These are phyloP conservation scores for Sindora glabra DNA, from an alignment of 306 rosid genomes.

Conservation along the genomic window DNA sequence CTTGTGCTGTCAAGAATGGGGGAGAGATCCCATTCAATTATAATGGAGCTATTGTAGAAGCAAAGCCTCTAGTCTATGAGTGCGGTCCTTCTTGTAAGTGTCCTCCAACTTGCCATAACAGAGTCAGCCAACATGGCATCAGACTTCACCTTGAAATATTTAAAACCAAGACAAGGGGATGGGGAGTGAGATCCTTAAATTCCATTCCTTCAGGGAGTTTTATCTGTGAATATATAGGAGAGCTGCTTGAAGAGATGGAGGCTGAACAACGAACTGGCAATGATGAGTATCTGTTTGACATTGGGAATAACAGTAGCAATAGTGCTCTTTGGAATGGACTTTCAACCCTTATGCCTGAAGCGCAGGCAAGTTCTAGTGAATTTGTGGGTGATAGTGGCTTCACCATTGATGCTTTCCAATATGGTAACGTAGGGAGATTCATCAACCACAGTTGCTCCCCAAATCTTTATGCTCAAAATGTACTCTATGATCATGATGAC, in stretches of 20 bases:
- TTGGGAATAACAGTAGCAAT: conserved; percentile 59
- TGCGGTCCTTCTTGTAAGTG: conserved; percentile 82
- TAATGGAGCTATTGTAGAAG: conserved; percentile 79
- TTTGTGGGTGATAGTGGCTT: conserved; percentile 49
- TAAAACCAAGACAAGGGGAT: conserved; percentile 71
- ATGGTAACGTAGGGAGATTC: conserved; percentile 87
- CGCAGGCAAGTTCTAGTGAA: conserved; percentile 35
- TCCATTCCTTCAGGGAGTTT: conserved; percentile 90
- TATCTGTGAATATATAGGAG: conserved; percentile 86
- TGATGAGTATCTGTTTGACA: conserved; percentile 87
- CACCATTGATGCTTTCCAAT: conserved; percentile 77
- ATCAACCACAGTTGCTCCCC: conserved; percentile 92
- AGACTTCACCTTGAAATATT: conserved; percentile 79
- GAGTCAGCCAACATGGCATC: conserved; percentile 77
- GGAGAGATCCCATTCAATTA: conserved; percentile 82
- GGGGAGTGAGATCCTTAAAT: conserved; percentile 94
- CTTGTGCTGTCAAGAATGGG: conserved; percentile 66
- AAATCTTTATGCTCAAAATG: conserved; percentile 89
- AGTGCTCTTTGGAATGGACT: conserved; percentile 67
- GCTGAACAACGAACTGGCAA: conserved; percentile 79
- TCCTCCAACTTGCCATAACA: conserved; percentile 67
- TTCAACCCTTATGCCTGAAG: conserved; percentile 48
- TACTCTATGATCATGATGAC: conserved; percentile 78
- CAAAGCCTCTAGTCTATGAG: conserved; percentile 79
- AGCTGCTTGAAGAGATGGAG: conserved; percentile 80